phyloP scores from a whole-genome alignment of 441 rosid species.

The Syzygium syzygioides region DNA sequence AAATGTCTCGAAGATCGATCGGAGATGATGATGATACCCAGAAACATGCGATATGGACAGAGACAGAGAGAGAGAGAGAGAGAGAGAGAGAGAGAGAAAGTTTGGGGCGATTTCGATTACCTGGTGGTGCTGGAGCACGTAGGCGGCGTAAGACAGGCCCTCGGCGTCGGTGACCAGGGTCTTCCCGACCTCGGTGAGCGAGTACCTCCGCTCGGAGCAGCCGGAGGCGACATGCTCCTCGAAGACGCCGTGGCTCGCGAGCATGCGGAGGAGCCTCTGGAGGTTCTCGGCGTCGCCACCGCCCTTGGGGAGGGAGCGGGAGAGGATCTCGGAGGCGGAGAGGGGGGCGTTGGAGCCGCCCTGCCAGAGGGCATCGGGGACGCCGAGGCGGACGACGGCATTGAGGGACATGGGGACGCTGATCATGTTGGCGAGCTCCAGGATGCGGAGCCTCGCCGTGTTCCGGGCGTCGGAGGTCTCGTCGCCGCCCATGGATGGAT shows the following conservation, averaged over 20 bases:
- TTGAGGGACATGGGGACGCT: conserved; percentile 89
- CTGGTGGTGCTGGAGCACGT: conserved; percentile 95
- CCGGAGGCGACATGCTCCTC: conserved; percentile 37
- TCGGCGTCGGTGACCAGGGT: conserved; percentile 61
- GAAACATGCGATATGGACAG: neutral
- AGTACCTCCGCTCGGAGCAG: conserved; percentile 38
- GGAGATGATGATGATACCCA: neutral
- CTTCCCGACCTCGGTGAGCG: conserved; percentile 67
- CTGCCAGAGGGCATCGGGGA: conserved; percentile 86
- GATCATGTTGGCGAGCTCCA: conserved; percentile 86
- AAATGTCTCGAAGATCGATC: neutral
- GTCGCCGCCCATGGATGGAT: conserved; percentile 26
- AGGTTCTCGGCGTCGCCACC: conserved; percentile 54
- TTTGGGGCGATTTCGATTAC: neutral
- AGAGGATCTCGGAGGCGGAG: conserved; percentile 67
- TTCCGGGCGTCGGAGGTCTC: conserved; percentile 45
- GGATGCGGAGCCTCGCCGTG: conserved; percentile 49
- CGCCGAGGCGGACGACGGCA: conserved; percentile 63
- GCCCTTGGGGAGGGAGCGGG: conserved; percentile 24
- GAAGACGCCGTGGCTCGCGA: conserved; percentile 71
- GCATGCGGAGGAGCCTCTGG: conserved; percentile 83
- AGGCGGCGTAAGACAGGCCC: conserved; percentile 71
- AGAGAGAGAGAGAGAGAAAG: neutral
- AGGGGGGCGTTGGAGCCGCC: conserved; percentile 63
- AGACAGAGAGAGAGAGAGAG: neutral